Evolutionary conservation across 208 protist genomes (phyloP).

Genomic region (Borovskyia barvae): DNA sequence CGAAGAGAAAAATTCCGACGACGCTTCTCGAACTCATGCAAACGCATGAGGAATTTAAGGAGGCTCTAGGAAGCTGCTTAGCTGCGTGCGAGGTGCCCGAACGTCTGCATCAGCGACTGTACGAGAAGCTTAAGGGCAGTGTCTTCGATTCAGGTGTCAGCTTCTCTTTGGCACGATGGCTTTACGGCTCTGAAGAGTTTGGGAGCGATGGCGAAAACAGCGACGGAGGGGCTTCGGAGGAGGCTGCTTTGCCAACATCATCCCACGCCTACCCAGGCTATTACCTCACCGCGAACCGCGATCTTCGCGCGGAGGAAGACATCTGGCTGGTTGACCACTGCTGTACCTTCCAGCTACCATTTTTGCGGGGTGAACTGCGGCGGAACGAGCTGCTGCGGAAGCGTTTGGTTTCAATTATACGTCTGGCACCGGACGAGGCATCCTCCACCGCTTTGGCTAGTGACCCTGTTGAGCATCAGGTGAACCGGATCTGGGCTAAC

Average conservation of each 20-base stretch:
- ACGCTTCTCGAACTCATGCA: no score
- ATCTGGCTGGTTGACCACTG: slow-evolving; percentile 65
- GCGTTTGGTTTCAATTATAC: slow-evolving; percentile 30
- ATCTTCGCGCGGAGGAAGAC: slow-evolving; percentile 32
- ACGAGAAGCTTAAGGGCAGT: slow-evolving; percentile 35
- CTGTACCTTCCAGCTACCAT: slow-evolving; percentile 39
- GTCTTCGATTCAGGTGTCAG: slow-evolving; percentile 36
- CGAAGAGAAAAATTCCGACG: no score
- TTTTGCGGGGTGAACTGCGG: slow-evolving; percentile 30
- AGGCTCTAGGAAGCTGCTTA: slow-evolving; percentile 30
- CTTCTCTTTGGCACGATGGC: slow-evolving; percentile 33
- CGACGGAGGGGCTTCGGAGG: not conserved
- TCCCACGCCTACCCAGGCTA: slow-evolving; percentile 15
- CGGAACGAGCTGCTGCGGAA: slow-evolving; percentile 28
- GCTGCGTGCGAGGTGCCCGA: slow-evolving; percentile 24
- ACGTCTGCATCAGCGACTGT: slow-evolving; percentile 27
- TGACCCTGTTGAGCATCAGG: not conserved
- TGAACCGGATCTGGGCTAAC: not conserved
- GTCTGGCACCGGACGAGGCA: slow-evolving; percentile 10
- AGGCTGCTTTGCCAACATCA: not conserved
- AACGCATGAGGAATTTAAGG: slow-evolving; percentile 32
- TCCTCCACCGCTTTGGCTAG: not conserved
- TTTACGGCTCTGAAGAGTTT: not conserved
- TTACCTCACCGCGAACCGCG: slow-evolving; percentile 37
- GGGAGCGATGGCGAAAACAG: slow-evolving; percentile 20